phyloP scores from a whole-genome alignment of 116 monocot species.

The Posidonia oceanica region DNA sequence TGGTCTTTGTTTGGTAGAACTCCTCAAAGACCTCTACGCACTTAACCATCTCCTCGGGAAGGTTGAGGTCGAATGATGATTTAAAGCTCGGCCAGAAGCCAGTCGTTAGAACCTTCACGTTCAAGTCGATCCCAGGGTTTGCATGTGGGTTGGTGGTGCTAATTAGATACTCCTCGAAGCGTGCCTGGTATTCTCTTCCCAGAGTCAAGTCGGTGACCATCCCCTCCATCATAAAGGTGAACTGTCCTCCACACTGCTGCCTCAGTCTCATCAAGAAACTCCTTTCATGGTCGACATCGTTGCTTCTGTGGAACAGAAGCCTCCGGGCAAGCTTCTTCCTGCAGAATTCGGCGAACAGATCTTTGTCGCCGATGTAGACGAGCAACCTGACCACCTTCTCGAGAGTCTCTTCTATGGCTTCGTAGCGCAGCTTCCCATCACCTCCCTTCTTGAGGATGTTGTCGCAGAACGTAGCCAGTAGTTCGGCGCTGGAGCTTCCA shows the following conservation, averaged over 20 bases:
- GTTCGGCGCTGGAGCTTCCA: conserved; percentile 86
- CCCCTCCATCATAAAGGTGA: conserved; percentile 99
- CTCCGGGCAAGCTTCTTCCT: conserved; percentile 98
- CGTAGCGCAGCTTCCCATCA: conserved; percentile 94
- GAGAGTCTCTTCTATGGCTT: conserved; percentile 96
- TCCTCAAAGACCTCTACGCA: conserved; percentile 96
- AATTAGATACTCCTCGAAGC: conserved; percentile 83
- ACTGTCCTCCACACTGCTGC: conserved; percentile 97
- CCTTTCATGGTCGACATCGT: conserved; percentile 96
- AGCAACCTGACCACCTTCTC: conserved; percentile 96
- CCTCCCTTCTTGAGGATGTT: conserved; percentile 95
- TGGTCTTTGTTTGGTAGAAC: conserved; percentile 98
- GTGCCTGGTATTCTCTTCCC: conserved; percentile 86
- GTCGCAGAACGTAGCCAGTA: conserved; percentile 93
- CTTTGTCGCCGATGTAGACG: conserved; percentile 94
- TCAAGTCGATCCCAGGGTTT: conserved; percentile 86
- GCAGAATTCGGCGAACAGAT: conserved; percentile 93
- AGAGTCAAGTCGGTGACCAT: conserved; percentile 98
- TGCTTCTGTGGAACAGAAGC: conserved; percentile 88
- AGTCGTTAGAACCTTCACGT: conserved; percentile 90
- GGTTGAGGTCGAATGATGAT: conserved; percentile 77
- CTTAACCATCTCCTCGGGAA: conserved; percentile 95
- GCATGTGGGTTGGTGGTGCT: conserved; percentile 26
- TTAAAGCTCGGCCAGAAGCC: conserved; percentile 99
- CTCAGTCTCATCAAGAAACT: conserved; percentile 92